phyloP scores from a whole-genome alignment of 352 stramenopile species.

The Globisporangium ultimum region DNA sequence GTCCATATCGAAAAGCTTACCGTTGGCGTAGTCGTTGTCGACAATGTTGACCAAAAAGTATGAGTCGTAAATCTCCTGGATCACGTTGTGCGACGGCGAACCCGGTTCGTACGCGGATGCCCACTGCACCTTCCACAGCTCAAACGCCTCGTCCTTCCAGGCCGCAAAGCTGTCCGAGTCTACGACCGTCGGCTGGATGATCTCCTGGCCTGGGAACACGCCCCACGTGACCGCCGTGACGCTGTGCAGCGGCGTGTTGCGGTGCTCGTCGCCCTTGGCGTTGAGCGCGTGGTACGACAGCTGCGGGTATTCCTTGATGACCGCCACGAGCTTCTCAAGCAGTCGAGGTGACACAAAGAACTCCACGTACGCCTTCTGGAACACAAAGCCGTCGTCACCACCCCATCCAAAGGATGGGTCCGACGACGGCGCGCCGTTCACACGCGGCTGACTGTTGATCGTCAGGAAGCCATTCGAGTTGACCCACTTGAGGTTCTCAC shows the following conservation, averaged over 20 bases:
- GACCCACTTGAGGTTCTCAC: conserved; percentile 76
- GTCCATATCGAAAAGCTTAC: conserved; percentile 14
- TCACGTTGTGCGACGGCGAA: conserved; percentile 44
- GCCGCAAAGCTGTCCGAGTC: conserved; percentile 95
- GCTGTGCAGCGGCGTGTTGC: conserved; percentile 72
- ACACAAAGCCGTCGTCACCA: conserved; percentile 92
- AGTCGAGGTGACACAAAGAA: conserved; percentile 93
- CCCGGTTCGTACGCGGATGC: conserved; percentile 93
- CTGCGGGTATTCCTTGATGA: conserved; percentile 59
- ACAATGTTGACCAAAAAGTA: conserved; percentile 98
- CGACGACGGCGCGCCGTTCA: conserved; percentile 89
- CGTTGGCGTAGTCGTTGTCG: conserved; percentile 96
- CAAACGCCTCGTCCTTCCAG: conserved; percentile 96
- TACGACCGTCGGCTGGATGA: conserved; percentile 96
- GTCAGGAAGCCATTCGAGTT: conserved; percentile 93
- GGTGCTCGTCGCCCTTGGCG: conserved; percentile 60
- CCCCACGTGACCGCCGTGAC: conserved; percentile 97
- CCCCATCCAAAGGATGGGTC: conserved; percentile 95
- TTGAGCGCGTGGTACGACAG: conserved; percentile 82
- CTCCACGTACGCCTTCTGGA: conserved; percentile 99
- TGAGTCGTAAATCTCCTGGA: conserved; percentile 90
- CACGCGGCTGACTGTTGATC: conserved; percentile 92
- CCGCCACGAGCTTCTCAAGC: conserved; percentile 56
- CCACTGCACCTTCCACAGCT: conserved; percentile 97
- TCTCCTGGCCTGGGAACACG: conserved; percentile 94